phyloP scores from a whole-genome alignment of 2,329 filamentous ascomycete species.

The Trichoderma atroviride region DNA sequence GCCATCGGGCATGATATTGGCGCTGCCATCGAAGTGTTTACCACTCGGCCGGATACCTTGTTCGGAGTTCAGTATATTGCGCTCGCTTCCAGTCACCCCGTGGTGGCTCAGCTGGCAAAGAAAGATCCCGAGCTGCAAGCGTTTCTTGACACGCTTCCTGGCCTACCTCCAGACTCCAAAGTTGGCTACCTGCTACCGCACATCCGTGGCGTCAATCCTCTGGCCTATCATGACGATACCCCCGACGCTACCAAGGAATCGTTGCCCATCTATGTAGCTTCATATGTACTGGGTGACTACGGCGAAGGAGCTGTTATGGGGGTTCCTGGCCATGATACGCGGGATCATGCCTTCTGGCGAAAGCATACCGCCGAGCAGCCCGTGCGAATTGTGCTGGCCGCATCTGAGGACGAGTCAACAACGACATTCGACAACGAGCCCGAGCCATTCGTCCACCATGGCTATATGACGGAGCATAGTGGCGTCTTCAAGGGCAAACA shows the following conservation, averaged over 20 bases:
- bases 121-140: constrained; percentile 62
- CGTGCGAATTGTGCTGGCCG: constrained; percentile 64
- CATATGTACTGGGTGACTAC: constrained; percentile 84
- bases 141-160: constrained; percentile 67
- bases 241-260: constrained; percentile 56
- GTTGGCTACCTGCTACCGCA: constrained; percentile 68
- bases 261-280: constrained; percentile 77
- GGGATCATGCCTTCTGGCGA: constrained; percentile 81
- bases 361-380: constrained; percentile 64
- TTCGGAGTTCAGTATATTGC: constrained; percentile 85
- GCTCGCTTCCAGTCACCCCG: constrained; percentile 71
- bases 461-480: constrained; percentile 67
- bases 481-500: constrained; percentile 65
- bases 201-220: constrained; percentile 65
- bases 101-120: constrained; percentile 64
- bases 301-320: constrained; percentile 91
- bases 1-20: constrained; percentile 45
- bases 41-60: constrained; percentile 83
- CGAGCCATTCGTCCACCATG: constrained; percentile 65
- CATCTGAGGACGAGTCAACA: constrained; percentile 52
- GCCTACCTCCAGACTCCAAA: constrained; percentile 58
- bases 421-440: constrained; percentile 53
- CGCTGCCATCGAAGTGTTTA: constrained; percentile 71
- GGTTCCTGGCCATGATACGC: constrained; percentile 79
- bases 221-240: constrained; percentile 57